Conservation (phyloP, 108 stramenopile genomes). For the Fragilaria crotonensis region DNA sequence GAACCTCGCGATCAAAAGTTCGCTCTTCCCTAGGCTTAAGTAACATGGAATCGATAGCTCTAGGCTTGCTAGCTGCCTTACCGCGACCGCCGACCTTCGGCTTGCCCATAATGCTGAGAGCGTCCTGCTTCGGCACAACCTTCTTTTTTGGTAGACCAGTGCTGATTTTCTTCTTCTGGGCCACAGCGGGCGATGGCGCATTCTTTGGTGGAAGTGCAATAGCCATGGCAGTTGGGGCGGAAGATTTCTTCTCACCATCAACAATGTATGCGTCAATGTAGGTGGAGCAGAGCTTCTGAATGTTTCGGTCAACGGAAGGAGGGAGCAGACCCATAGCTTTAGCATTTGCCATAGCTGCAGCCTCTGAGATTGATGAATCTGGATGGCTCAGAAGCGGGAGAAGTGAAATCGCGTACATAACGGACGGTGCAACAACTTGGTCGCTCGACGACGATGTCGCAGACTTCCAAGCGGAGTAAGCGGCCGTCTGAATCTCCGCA, state of each 20-base stretch:
- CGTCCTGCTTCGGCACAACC: conserved; percentile 35
- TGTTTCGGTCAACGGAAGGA: conserved; percentile 45
- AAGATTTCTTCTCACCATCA: conserved; percentile 4
- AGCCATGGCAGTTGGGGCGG: no score
- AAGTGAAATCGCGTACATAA: conserved; percentile 72
- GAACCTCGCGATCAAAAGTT: conserved; percentile 48
- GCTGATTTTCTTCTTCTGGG: conserved; percentile 18
- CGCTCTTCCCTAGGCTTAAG: conserved; percentile 68
- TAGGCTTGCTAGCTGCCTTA: conserved; percentile 32
- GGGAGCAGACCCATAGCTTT: conserved; percentile 59
- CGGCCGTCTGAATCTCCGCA: conserved; percentile 49
- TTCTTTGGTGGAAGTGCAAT: conserved; percentile 22
- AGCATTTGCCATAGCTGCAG: conserved; percentile 65
- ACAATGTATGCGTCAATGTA: conserved; percentile 68
- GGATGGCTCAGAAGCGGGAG: conserved; percentile 61
- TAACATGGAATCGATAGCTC: conserved; percentile 45
- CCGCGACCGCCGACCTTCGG: no score
- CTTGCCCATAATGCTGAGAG: conserved; percentile 47
- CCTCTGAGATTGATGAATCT: conserved; percentile 47
- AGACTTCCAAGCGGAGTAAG: conserved; percentile 59
- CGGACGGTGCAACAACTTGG: conserved; percentile 42
- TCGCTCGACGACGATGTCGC: conserved; percentile 28
- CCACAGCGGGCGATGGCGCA: conserved; percentile 9
- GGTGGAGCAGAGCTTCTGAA: conserved; percentile 55
- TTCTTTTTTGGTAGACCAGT: conserved; percentile 42